Percentiles rank a stretch among this genome's conserved stretches.
phyloP scores from a whole-genome alignment of 306 rosid species.

The Trifolium fragiferum region DNA sequence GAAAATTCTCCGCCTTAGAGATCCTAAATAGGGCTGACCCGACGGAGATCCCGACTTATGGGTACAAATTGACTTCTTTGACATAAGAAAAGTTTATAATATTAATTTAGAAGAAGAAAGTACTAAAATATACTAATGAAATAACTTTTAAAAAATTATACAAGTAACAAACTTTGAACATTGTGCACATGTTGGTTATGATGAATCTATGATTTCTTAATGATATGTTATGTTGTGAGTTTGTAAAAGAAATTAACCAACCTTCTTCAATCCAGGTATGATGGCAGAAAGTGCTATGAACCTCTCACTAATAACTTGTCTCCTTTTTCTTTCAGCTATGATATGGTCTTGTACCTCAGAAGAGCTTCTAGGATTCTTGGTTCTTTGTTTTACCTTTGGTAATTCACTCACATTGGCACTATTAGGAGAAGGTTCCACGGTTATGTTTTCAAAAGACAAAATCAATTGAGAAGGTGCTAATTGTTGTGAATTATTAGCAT shows the following conservation, averaged over 20 bases:
- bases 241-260: neutral
- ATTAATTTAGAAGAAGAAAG: neutral
- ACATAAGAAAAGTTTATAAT: no score
- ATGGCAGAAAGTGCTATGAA: conserved; percentile 49
- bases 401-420: conserved; percentile 5
- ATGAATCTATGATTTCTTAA: neutral
- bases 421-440: conserved; percentile 4
- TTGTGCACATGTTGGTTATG: neutral
- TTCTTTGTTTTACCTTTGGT: neutral
- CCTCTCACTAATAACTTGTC: conserved; percentile 38
- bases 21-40: no score
- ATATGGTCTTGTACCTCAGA: conserved; percentile 34
- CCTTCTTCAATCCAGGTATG: conserved; percentile 48
- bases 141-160: neutral
- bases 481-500: neutral
- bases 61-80: no score
- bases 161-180: neutral
- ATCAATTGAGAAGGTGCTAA: conserved; percentile 5
- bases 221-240: neutral
- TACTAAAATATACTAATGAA: neutral
- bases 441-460: conserved; percentile 35
- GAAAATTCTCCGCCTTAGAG: no score
- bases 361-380: conserved; percentile 26
- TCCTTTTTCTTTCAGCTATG: conserved; percentile 46
- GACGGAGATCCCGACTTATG: no score